These are phyloP conservation scores for Mortierella alpina DNA, from an alignment of 192 early-diverging fungal genomes.

Conservation along the genomic window DNA sequence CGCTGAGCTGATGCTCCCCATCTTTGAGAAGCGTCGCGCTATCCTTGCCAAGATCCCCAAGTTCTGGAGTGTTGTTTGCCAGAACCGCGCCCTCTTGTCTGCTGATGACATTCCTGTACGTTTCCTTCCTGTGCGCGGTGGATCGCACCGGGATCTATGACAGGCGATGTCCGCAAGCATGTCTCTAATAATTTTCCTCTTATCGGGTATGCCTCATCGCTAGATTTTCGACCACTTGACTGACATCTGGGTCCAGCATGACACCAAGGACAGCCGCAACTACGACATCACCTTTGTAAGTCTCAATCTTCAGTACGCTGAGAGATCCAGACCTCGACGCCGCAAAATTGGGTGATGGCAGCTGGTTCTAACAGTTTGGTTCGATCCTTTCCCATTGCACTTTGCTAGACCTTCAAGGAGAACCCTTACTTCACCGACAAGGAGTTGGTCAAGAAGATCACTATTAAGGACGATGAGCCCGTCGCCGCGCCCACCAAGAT, in stretches of 20 bases:
- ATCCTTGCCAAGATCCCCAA: slow-evolving; percentile 64
- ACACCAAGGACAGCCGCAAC: slow-evolving; percentile 57
- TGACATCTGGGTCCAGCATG: slow-evolving; percentile 40
- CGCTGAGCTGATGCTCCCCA: slow-evolving; percentile 33
- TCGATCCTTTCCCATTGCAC: background rate
- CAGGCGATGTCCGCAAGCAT: background rate
- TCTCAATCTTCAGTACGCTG: background rate
- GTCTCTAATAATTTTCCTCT: slow-evolving; percentile 2
- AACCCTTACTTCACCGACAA: slow-evolving; percentile 68
- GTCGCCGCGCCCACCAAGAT: slow-evolving; percentile 32
- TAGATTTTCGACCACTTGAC: slow-evolving; percentile 47
- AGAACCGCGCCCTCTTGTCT: slow-evolving; percentile 10
- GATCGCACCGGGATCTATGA: background rate
- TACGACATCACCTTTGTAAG: slow-evolving; percentile 66
- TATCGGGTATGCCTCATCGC: background rate
- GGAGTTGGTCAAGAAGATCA: slow-evolving; percentile 66
- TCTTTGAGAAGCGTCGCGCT: slow-evolving; percentile 62
- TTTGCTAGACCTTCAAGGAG: slow-evolving; percentile 56
- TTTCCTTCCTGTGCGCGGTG: background rate
- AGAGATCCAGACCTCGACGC: background rate
- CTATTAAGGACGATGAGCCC: slow-evolving; percentile 26
- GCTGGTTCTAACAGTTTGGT: background rate
- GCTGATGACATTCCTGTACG: slow-evolving; percentile 32
- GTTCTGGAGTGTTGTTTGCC: slow-evolving; percentile 68
- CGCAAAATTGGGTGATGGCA: background rate